Percentiles rank a stretch among this genome's conserved stretches.
Evolutionary conservation across 257 asterid genomes (phyloP).

Genomic region (Solanum ahanhuiri): DNA sequence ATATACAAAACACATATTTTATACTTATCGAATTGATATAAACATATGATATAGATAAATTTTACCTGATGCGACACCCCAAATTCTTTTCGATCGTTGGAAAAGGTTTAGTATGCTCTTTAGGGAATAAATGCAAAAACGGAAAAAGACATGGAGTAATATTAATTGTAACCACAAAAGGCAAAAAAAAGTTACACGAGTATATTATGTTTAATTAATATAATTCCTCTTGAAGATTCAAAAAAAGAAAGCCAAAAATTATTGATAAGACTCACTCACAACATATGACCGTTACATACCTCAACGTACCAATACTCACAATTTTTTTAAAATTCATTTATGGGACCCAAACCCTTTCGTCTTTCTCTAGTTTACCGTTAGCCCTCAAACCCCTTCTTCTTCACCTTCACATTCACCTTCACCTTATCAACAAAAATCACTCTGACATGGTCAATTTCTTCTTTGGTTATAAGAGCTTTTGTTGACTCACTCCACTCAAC

Average conservation of each 20-base stretch:
- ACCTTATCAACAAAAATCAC: background rate
- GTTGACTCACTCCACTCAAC: background rate
- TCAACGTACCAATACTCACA: conserved; percentile 14
- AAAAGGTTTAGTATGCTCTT: background rate
- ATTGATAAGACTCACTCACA: background rate
- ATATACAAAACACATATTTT: too few relatives aligned
- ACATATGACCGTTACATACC: conserved; percentile 19
- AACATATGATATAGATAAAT: fast-evolving
- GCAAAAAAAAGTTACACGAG: background rate
- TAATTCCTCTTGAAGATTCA: background rate
- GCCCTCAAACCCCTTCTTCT: background rate
- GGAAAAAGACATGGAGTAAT: background rate
- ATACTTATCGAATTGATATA: too few relatives aligned
- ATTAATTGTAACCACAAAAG: background rate
- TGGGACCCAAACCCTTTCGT: background rate
- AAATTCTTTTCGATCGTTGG: too few relatives aligned
- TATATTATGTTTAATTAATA: background rate
- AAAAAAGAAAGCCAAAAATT: background rate
- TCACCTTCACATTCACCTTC: background rate
- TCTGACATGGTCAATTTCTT: background rate
- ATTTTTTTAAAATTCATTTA: background rate
- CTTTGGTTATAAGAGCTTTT: background rate
- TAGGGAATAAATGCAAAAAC: background rate
- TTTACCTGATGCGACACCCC: too few relatives aligned
- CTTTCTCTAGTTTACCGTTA: conserved; percentile 10